Base-by-base conservation (phyloP, 768 basidiomycete genomes). In the Podaxis rugospora region DNA sequence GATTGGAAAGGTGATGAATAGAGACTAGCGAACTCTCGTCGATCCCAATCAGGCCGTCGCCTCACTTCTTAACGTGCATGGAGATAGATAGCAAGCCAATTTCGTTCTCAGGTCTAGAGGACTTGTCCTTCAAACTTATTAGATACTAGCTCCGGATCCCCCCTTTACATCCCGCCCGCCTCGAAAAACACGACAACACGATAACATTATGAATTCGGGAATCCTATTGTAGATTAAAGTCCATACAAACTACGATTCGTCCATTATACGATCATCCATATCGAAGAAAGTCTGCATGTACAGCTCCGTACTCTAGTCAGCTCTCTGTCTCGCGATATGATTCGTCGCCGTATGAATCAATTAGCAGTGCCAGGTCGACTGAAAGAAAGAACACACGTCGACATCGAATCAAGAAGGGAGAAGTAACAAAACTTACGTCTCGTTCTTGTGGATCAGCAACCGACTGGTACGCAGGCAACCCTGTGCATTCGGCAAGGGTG, bases 401-500 rank as follows among this genome's bases (percentile, higher is more conserved):
- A 39, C 13, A 36, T 10, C 13, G 5, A 5, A 18, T 11, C 13
- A 13, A 4, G 23, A 27, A 47, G 53, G 11, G n/a, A 21, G 14
- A 21, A 11, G 9, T 2, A 4, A 5, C 21, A 4, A 32, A 13
- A 70, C 76, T 56, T 65, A 78, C 77, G 62, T 75, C 73, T 37
- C 62, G 67, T 5, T 61, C 57, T 11, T 60, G 56, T 0, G 78
- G 75, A 16, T 69, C 62, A 4, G 63, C 70, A 14, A 76, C 70
- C 21, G 65, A 68, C 54, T 74, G 72, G 58, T 81, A 81, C 0
- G 78, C 69, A 16, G 69, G 63, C 57, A 64, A 63, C 1, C 76
- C 79, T 10, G 77, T 69, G 57, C 79, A 82, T 37, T 80, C 76
- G 0, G 79, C 74, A 4, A 81, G 59, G 4, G 74, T 76, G 14